Evolutionary conservation across 2,329 filamentous ascomycete genomes (phyloP), one percentile per base, ranked within the genome.

Genomic region (Aspergillus glaucus): DNA sequence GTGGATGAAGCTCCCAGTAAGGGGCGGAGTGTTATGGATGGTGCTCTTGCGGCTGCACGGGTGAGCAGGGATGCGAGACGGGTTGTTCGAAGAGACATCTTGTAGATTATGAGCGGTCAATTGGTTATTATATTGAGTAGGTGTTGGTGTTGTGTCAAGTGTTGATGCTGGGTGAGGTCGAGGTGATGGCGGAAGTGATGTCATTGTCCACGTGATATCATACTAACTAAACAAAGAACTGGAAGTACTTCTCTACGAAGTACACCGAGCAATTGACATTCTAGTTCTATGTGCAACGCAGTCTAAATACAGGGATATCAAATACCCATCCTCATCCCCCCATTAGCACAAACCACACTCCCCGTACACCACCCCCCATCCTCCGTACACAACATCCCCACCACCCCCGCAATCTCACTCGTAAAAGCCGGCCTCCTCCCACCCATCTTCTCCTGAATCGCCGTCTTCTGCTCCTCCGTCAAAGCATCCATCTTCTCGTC

Each of bases 351-450:
- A 3, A 93, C 79, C 21, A 90, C 85, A 66, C 85, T 86, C 1
- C 88, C 88, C 0, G 87, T 93, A 61, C 82, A 85, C 87, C 87
- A 92, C 6, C 75, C 79, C n/a, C 80, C 78, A 63, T 92, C 88
- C 5, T 76, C 74, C 4, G 79, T 78, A 63, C 86, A 88, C 19
- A 91, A 69, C 85, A 91, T 89, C 2, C 79, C 86, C 15, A 90
- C 83, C 4, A 88, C 79, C 0, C 86, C 87, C 0, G 86, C 87
- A 66, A 92, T 76, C 71, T 92, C 87, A 44, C 75, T 71, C 26
- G 81, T 79, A 62, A 86, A 87, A 3, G 78, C 87, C 4, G 79
- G 79, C 54, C 83, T 75, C 14, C 80, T 77, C 1, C 79, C 78
- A 17, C 74, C 75, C 63, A 72, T 74, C 57, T 76, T 73, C 45